Conservation (phyloP, 129 eudicot genomes). For the Chrysanthemum lavandulifolium region DNA sequence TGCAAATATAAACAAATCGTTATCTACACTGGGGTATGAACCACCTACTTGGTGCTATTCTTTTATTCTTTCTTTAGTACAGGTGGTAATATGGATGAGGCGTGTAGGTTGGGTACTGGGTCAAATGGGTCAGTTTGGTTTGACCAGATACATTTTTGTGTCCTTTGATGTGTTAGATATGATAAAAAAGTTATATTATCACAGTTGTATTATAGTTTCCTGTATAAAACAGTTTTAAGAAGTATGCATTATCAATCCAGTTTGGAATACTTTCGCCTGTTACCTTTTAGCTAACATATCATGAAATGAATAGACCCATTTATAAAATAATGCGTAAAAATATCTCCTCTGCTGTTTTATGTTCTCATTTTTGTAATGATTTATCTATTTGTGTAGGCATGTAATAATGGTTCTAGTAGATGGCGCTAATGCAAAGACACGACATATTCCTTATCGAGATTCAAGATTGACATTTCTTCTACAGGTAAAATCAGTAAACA, state of each 20-base stretch:
- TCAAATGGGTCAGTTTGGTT: background rate
- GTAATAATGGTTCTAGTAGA: conserved; percentile 97
- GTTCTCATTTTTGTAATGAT: conserved; percentile 4
- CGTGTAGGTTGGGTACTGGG: background rate
- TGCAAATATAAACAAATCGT: conserved; percentile 87
- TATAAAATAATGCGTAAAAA: background rate
- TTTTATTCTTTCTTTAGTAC: conserved; percentile 1
- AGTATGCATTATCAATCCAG: conserved; percentile 6
- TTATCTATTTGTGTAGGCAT: conserved; percentile 51
- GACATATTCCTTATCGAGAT: conserved; percentile 92
- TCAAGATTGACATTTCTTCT: conserved; percentile 97
- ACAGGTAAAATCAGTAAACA: conserved; percentile 49
- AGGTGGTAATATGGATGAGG: conserved; percentile 4
- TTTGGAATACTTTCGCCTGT: background rate
- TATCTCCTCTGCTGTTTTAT: conserved; percentile 8
- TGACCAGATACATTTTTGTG: background rate
- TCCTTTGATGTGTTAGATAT: background rate
- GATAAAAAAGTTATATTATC: background rate
- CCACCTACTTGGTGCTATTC: background rate
- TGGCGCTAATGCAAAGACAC: conserved; percentile 73
- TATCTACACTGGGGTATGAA: conserved; percentile 88
- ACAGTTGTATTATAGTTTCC: background rate
- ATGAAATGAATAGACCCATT: background rate
- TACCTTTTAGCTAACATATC: background rate
- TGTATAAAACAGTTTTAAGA: background rate